Conservation (phyloP, 495 filamentous ascomycete genomes). For the Penicillium lagena region DNA sequence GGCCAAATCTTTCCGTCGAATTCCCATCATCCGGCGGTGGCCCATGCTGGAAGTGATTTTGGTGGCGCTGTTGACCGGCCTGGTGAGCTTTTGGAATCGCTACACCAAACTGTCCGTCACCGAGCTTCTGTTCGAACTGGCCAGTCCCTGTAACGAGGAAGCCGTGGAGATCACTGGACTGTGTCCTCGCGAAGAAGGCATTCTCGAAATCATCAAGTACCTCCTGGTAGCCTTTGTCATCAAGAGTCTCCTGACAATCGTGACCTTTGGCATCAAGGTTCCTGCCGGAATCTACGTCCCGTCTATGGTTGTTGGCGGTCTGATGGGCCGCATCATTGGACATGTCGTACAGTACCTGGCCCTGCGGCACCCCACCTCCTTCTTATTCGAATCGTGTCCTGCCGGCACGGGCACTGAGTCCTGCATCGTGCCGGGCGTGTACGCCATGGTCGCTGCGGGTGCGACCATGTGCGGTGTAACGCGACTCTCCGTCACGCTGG, state of each 20-base stretch:
- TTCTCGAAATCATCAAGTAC: constrained; percentile 61
- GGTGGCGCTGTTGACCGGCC: constrained; percentile 77
- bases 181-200: constrained; percentile 71
- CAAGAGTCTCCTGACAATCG: constrained; percentile 79
- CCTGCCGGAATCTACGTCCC: constrained; percentile 96
- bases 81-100: constrained; percentile 88
- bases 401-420: constrained; percentile 59
- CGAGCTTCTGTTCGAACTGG: constrained; percentile 84
- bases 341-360: constrained; percentile 81
- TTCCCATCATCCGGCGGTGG: constrained; percentile 71
- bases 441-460: constrained; percentile 89
- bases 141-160: constrained; percentile 74
- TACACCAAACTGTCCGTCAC: constrained; percentile 86
- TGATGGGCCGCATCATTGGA: constrained; percentile 85
- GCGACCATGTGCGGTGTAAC: constrained; percentile 98
- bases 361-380: constrained; percentile 61
- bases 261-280: constrained; percentile 92
- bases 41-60: constrained; percentile 84
- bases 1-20: constrained; percentile 82
- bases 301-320: constrained; percentile 94
- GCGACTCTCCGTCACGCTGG: constrained; percentile 84
- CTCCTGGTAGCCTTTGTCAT: constrained; percentile 77
- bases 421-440: constrained; percentile 94
- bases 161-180: constrained; percentile 55
- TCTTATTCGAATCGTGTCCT: constrained; percentile 69